Evolutionary conservation across 2,329 filamentous ascomycete species (phyloP).

Genomic region (Fusarium albidum): DNA sequence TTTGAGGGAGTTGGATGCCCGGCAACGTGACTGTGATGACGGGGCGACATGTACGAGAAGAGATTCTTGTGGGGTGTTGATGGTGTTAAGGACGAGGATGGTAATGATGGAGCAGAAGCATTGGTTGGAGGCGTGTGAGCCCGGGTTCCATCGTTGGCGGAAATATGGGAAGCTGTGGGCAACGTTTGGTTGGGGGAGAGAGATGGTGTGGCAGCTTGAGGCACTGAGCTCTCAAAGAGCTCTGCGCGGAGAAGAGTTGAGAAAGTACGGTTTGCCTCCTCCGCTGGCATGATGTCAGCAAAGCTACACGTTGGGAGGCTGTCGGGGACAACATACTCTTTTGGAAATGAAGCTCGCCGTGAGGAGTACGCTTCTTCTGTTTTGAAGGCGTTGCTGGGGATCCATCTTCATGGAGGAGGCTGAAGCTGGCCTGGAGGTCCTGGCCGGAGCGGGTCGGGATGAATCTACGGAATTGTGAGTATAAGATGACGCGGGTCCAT

Average conservation of each 20-base stretch:
- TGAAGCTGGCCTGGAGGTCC: slow-evolving; percentile 93
- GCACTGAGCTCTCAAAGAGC: slow-evolving; percentile 89
- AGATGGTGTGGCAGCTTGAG: slow-evolving; percentile 75
- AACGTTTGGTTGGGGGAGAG: slow-evolving; percentile 66
- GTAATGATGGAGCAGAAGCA: slow-evolving; percentile 66
- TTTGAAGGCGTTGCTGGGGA: slow-evolving; percentile 91
- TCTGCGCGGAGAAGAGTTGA: slow-evolving; percentile 88
- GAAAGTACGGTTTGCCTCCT: slow-evolving; percentile 95
- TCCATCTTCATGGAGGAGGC: slow-evolving; percentile 87
- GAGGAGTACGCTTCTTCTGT: slow-evolving; percentile 82
- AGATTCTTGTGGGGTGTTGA: slow-evolving; percentile 98
- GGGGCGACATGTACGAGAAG: slow-evolving; percentile 87
- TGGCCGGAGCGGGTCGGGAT: slow-evolving; percentile 94
- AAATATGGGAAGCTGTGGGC: slow-evolving; percentile 59
- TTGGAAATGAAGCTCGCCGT: slow-evolving; percentile 93
- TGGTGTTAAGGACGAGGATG: slow-evolving; percentile 80
- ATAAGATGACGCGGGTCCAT: neutral
- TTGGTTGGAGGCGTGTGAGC: slow-evolving; percentile 84
- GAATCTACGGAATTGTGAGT: slow-evolving; percentile 68
- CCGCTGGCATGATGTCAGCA: slow-evolving; percentile 59
- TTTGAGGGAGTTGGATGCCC: slow-evolving; percentile 89
- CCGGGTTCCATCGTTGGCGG: slow-evolving; percentile 71
- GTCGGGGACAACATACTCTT: slow-evolving; percentile 68
- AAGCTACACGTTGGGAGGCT: neutral
- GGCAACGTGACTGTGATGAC: slow-evolving; percentile 72